Conservation (phyloP, 1,284 basidiomycete species). For the Caloboletus firmus region DNA sequence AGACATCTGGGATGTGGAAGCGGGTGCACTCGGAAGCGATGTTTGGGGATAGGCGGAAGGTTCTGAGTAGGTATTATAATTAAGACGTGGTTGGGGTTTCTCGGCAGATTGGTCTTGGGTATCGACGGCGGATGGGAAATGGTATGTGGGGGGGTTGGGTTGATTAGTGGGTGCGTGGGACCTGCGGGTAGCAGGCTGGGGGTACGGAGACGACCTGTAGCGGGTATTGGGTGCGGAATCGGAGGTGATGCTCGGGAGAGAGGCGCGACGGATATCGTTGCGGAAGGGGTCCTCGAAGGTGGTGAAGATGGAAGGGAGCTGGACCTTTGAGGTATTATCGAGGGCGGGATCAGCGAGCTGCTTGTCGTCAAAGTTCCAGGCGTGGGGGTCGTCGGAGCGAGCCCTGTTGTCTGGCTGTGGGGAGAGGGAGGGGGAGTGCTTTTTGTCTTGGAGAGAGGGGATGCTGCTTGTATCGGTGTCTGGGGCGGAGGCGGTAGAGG, state of each 20-base stretch:
- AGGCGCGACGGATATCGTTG: constrained; percentile 58
- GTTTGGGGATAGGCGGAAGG: constrained; percentile 45
- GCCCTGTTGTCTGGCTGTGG: constrained; percentile 50
- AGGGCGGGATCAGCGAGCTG: constrained; percentile 29
- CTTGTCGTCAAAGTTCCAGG: constrained; percentile 44
- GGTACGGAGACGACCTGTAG: constrained; percentile 50
- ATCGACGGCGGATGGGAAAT: constrained; percentile 54
- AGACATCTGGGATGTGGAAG: constrained; percentile 48
- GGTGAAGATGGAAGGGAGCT: constrained; percentile 70
- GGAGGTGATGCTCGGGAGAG: constrained; percentile 58
- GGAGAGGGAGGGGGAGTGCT: constrained; percentile 50
- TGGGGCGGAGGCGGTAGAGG: constrained; percentile 55
- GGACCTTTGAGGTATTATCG: constrained; percentile 53
- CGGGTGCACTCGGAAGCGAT: constrained; percentile 47
- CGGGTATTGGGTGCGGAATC: constrained; percentile 45
- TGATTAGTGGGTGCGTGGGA: constrained; percentile 43
- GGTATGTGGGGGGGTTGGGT: constrained; percentile 56
- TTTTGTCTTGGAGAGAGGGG: constrained; percentile 58
- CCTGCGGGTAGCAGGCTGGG: constrained; percentile 45
- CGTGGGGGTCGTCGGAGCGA: constrained; percentile 33
- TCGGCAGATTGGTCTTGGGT: constrained; percentile 38
- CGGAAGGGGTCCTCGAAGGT: constrained; percentile 63
- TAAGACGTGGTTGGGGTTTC: constrained; percentile 45
- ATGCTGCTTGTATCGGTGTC: constrained; percentile 61
- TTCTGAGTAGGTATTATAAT: constrained; percentile 40